Evolutionary conservation across 768 basidiomycete genomes (phyloP), one percentile per base, ranked within the genome.

Genomic region (Epithele typhae): DNA sequence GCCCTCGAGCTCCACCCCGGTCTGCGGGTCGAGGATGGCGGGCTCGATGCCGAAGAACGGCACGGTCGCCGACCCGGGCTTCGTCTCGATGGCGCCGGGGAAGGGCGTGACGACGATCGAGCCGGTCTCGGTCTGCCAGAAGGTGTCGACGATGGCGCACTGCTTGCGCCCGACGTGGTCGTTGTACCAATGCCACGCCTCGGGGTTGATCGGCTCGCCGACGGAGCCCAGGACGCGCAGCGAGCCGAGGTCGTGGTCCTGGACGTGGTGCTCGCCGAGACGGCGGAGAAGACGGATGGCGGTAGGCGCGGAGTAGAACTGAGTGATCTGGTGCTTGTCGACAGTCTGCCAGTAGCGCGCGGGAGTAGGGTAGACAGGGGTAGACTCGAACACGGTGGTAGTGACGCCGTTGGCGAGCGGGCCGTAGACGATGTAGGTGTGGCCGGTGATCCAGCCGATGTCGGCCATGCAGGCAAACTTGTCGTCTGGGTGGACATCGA

Each of bases 101-200:
- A 97, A 84, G 2, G 95, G 95, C 0, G 94, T 92, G 48, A 99
- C 79, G 44, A 93, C 84, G 65, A 96, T 94, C 1, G 88, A 91
- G 44, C 96, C 96, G 0, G 96, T 98, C 72, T 99, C 95, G 0
- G 96, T 99, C 77, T 97, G 94, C 82, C 90, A 93, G 69, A 82
- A 93, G 3, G 91, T 95, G 68, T 96, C 93, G 34, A 95, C 93
- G 54, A 97, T 83, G 5, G 95, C 92, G 62, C 91, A 94, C 65
- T 97, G 78, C 55, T 68, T 74, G 59, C 79, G 77, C 9, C 95
- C 96, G 44, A 96, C 93, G 60, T 92, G 81, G 60, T 96, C 92
- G 65, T 95, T 92, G 69, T 94, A 96, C 95, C 95, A 98, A 59
- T 94, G 80, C 95, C 96, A 97, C 10, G 95, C 95, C 65, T 97